These are phyloP conservation scores for Zalerion maritima DNA, from an alignment of 495 filamentous ascomycete genomes.

Conservation along the genomic window DNA sequence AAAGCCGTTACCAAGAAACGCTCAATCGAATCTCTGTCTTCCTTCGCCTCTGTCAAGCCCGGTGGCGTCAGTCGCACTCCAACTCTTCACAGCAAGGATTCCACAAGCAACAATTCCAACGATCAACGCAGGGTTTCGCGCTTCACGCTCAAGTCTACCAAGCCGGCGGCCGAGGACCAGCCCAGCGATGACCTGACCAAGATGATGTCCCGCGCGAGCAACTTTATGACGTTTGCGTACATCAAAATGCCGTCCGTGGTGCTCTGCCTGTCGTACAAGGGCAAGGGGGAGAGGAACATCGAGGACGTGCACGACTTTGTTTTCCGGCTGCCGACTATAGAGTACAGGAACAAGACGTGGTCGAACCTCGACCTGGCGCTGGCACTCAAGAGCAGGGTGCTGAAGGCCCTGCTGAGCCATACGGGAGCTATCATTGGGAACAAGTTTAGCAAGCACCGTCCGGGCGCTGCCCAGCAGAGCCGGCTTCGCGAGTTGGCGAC, in stretches of 20 bases:
- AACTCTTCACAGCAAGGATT: slow-evolving; percentile 28
- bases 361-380: slow-evolving; percentile 91
- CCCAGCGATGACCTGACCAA: slow-evolving; percentile 86
- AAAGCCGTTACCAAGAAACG: slow-evolving; percentile 41
- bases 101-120: slow-evolving; percentile 32
- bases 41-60: slow-evolving; percentile 26
- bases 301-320: slow-evolving; percentile 96
- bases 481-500: slow-evolving; percentile 67
- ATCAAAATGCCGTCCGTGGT: slow-evolving; percentile 92
- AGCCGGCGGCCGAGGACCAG: slow-evolving; percentile 28
- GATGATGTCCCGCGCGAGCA: slow-evolving; percentile 91
- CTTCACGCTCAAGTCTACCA: slow-evolving; percentile 23
- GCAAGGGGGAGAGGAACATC: slow-evolving; percentile 83
- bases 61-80: slow-evolving; percentile 37
- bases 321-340: slow-evolving; percentile 84
- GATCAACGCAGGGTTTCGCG: slow-evolving; percentile 31
- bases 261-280: slow-evolving; percentile 92
- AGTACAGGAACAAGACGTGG: slow-evolving; percentile 98
- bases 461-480: slow-evolving; percentile 60
- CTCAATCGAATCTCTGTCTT: slow-evolving; percentile 52
- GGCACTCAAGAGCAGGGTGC: slow-evolving; percentile 83
- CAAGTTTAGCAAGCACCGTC: slow-evolving; percentile 81
- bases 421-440: slow-evolving; percentile 94
- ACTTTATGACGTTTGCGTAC: slow-evolving; percentile 93
- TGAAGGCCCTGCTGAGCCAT: slow-evolving; percentile 86